Percentiles rank a stretch among this genome's conserved stretches.
Evolutionary conservation across 768 basidiomycete genomes (phyloP).

Genomic region (Collybia sordida): DNA sequence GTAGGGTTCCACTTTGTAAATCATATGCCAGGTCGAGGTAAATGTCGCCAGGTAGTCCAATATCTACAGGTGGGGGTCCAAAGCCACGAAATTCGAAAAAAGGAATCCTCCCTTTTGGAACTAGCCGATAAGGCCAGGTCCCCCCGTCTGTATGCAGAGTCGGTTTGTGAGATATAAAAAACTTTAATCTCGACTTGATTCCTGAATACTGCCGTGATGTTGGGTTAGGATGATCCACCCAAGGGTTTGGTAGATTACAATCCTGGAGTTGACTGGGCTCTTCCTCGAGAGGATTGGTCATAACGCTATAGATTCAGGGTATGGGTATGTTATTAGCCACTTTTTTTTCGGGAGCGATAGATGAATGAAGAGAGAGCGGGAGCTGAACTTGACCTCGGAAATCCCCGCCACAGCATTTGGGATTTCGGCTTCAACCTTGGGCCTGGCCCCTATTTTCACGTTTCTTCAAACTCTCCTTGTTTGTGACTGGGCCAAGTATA

Average conservation of each 20-base stretch:
- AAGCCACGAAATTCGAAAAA: slow-evolving; percentile 2
- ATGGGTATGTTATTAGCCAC: too few species aligned
- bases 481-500: not conserved
- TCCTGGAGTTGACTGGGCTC: too few species aligned
- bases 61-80: not conserved
- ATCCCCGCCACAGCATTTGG: too few species aligned
- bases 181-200: not conserved
- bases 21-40: not conserved
- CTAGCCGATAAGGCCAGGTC: not conserved
- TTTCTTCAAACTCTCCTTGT: not conserved
- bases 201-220: not conserved
- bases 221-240: not conserved
- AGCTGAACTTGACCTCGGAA: too few species aligned
- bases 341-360: too few species aligned
- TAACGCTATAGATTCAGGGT: too few species aligned
- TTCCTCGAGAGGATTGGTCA: too few species aligned
- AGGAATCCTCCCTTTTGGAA: not conserved
- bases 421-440: not conserved
- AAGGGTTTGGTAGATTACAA: not conserved
- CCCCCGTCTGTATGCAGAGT: not conserved
- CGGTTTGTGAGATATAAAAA: not conserved
- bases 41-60: not conserved
- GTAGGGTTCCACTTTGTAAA: not conserved
- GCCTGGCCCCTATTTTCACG: too few species aligned
- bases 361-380: too few species aligned